Evolutionary conservation across 164 flowering plant genomes (phyloP).

Genomic region (Houttuynia cordata): DNA sequence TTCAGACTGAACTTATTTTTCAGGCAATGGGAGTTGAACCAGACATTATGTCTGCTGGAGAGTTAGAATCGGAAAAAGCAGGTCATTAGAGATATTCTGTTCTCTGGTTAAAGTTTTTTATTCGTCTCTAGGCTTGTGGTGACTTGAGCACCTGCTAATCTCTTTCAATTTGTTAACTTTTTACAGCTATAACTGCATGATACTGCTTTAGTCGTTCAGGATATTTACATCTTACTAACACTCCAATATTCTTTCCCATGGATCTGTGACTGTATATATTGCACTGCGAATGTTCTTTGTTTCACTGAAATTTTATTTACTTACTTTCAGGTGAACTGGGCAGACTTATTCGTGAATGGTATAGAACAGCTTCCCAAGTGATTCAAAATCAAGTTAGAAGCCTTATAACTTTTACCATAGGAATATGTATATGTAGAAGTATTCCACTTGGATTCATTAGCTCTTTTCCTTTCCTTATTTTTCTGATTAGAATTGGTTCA

Average conservation of each 20-base stretch:
- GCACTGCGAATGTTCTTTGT: neutral
- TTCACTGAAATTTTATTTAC: neutral
- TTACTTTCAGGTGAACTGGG: slow-evolving; percentile 77
- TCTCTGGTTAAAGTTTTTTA: neutral
- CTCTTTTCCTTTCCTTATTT: neutral
- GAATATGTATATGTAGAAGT: slow-evolving; percentile 39
- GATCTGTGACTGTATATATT: too few species aligned
- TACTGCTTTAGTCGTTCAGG: too few species aligned
- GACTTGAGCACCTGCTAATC: too few species aligned
- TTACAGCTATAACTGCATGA: too few species aligned
- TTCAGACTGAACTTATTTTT: slow-evolving; percentile 91
- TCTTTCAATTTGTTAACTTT: too few species aligned
- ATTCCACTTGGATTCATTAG: neutral
- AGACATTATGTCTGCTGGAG: slow-evolving; percentile 93
- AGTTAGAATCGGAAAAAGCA: slow-evolving; percentile 93
- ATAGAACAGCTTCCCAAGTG: slow-evolving; percentile 97
- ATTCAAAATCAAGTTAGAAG: slow-evolving; percentile 90
- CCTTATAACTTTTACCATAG: slow-evolving; percentile 38
- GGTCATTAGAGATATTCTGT: slow-evolving; percentile 25
- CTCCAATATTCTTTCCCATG: too few species aligned
- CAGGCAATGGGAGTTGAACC: slow-evolving; percentile 88
- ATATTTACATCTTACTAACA: too few species aligned
- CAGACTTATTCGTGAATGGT: slow-evolving; percentile 75
- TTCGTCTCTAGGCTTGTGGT: neutral
- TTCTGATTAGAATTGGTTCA: neutral